Conservation (phyloP, 352 stramenopile species). For the Albugo candida region DNA sequence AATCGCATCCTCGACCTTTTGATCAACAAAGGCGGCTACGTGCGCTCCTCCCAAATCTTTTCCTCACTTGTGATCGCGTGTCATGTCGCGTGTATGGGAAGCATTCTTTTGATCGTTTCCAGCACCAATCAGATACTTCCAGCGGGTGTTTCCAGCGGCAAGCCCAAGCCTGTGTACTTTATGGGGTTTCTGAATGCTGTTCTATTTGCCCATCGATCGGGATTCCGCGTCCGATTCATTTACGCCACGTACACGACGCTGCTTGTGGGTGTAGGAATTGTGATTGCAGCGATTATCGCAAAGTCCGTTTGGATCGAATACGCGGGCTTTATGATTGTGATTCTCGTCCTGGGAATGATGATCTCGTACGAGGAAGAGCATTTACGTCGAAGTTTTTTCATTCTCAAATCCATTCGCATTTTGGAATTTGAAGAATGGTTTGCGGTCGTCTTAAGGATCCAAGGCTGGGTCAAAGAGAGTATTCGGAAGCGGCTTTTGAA, state of each 20-base stretch:
- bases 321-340: conserved; percentile 36
- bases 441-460: conserved; percentile 42
- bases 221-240: conserved; percentile 60
- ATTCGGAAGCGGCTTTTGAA: conserved; percentile 35
- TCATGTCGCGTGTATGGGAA: conserved; percentile 52
- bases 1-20: conserved; percentile 33
- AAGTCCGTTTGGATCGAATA: conserved; percentile 51
- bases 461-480: conserved; percentile 46
- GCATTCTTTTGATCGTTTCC: conserved; percentile 39
- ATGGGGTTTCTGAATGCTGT: conserved; percentile 71
- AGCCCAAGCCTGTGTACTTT: conserved; percentile 61
- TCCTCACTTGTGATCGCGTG: conserved; percentile 42
- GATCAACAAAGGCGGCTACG: conserved; percentile 55
- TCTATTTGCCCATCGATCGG: conserved; percentile 52
- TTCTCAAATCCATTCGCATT: conserved; percentile 62
- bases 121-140: conserved; percentile 12
- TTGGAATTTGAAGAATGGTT: conserved; percentile 74
- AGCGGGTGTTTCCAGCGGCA: conserved; percentile 14
- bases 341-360: conserved; percentile 66
- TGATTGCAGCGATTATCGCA: conserved; percentile 34
- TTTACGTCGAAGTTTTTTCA: conserved; percentile 55
- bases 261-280: conserved; percentile 34
- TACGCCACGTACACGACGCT: conserved; percentile 58
- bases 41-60: conserved; percentile 64
- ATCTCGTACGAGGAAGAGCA: conserved; percentile 69